Evolutionary conservation across 805 yeast species (phyloP).

Genomic region (Candida khao-thaluensis): DNA sequence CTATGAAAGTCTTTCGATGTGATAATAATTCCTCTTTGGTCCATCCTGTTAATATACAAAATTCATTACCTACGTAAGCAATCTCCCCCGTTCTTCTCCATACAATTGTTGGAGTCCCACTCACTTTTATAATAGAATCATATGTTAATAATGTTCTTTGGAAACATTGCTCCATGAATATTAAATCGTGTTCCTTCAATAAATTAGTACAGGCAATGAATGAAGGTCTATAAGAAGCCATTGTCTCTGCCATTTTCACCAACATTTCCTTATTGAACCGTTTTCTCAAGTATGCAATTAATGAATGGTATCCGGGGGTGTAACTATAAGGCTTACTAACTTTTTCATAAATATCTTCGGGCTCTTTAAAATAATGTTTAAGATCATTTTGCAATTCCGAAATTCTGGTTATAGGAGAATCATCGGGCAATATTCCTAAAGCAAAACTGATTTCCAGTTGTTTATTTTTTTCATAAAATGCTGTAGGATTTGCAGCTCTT

Average conservation of each 20-base stretch:
- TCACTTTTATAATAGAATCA: conserved; percentile 75
- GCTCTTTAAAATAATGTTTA: conserved; percentile 46
- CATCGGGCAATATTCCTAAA: conserved; percentile 43
- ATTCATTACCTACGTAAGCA: conserved; percentile 93
- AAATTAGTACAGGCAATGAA: conserved; percentile 91
- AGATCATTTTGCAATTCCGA: conserved; percentile 17
- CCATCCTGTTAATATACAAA: conserved; percentile 92
- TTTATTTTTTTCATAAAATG: conserved; percentile 37
- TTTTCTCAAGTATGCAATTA: conserved; percentile 67
- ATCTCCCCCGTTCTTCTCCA: conserved; percentile 97
- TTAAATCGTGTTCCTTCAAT: conserved; percentile 83
- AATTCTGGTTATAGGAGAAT: conserved; percentile 23
- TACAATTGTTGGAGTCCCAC: conserved; percentile 92
- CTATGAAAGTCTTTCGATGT: conserved; percentile 66
- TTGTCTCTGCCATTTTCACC: conserved; percentile 78
- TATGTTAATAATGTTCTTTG: conserved; percentile 89
- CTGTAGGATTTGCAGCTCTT: conserved; percentile 40
- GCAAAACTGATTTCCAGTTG: conserved; percentile 47
- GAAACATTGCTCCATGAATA: conserved; percentile 94
- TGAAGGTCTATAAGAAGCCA: conserved; percentile 89
- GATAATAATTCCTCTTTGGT: conserved; percentile 60
- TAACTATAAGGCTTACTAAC: conserved; percentile 80
- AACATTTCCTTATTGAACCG: conserved; percentile 70
- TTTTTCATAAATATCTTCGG: conserved; percentile 75
- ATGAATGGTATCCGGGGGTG: conserved; percentile 85